Base-by-base conservation (phyloP, 192 early-diverging fungal species). In the Coemansia brasiliensis region DNA sequence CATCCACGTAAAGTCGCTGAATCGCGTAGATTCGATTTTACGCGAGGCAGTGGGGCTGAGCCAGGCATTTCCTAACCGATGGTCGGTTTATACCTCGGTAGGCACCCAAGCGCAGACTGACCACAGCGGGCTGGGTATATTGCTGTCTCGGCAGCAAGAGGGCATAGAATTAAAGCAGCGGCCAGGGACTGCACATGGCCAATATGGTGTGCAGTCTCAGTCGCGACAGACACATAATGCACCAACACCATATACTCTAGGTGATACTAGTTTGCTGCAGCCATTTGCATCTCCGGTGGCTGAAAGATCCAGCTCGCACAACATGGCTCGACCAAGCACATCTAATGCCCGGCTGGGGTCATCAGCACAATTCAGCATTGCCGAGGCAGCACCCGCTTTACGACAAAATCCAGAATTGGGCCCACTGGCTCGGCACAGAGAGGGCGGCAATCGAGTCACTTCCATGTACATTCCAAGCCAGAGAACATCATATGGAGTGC, bases 1-100 rank as follows among this genome's bases (percentile, higher is more conserved):
- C 49, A 79, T 79, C 38, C 76, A 79, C 29, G 76, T 67, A 16
- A 63, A 79, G 63, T 79, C 76, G 26, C 52, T 79, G 16, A 58
- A 59, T 26, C 65, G 76, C 1, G 76, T 79, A 21, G 70, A 79
- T 44, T 62, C 65, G 46, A 79, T 79, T 40, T 59, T 79, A 45
- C 76, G 76, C 48, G 76, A 69, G 57, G 76, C 70, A 17, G 70
- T 69, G 2, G 76, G 76, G 5, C 62, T 79, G 20, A 26, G 63
- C 5, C 39, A 42, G 12, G 13, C 54, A 35, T 7, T 4, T 20
- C 24, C 57, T 40, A 52, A 42, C 3, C 41, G 67, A 8, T 56
- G 58, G 67, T 57, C 67, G n/a, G 51, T 60, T 21, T 57, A 59
- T 18, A 35, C 50, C 7, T 44, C 55, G 6, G 12, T 42, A 6